Evolutionary conservation across 2,329 filamentous ascomycete genomes (phyloP).

Genomic region (Verticillium dahliae): DNA sequence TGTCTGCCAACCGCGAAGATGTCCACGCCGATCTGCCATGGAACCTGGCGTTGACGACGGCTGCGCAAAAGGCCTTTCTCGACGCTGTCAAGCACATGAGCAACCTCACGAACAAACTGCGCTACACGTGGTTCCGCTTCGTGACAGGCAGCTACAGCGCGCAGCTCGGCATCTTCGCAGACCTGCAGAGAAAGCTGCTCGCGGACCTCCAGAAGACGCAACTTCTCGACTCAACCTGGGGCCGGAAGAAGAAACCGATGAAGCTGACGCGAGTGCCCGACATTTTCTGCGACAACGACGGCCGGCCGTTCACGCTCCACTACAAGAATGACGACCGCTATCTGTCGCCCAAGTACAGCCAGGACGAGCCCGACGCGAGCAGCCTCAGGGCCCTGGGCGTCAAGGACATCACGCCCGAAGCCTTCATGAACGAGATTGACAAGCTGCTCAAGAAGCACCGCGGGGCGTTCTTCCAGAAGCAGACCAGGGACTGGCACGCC

Average conservation of each 20-base stretch:
- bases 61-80: neutral
- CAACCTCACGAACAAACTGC: conserved; percentile 3
- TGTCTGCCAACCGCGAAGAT: conserved; percentile 16
- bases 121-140: conserved; percentile 7
- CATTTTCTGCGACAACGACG: neutral
- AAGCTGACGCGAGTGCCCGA: neutral
- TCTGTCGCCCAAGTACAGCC: neutral
- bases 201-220: neutral
- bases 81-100: conserved; percentile 3
- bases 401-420: neutral
- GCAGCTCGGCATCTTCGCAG: conserved; percentile 1
- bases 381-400: neutral
- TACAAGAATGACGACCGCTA: neutral
- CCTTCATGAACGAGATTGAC: neutral
- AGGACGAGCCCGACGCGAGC: neutral
- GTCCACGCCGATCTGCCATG: conserved; percentile 12
- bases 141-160: neutral
- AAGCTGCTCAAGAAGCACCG: neutral
- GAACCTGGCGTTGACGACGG: conserved; percentile 12
- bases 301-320: neutral
- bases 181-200: neutral
- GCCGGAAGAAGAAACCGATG: neutral
- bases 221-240: neutral
- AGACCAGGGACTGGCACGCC: conserved; percentile 3
- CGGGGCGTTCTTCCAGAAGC: neutral